Evolutionary conservation across 2,329 filamentous ascomycete genomes (phyloP), one percentile per base, ranked within the genome.

Genomic region (Epichloe glyceriae): DNA sequence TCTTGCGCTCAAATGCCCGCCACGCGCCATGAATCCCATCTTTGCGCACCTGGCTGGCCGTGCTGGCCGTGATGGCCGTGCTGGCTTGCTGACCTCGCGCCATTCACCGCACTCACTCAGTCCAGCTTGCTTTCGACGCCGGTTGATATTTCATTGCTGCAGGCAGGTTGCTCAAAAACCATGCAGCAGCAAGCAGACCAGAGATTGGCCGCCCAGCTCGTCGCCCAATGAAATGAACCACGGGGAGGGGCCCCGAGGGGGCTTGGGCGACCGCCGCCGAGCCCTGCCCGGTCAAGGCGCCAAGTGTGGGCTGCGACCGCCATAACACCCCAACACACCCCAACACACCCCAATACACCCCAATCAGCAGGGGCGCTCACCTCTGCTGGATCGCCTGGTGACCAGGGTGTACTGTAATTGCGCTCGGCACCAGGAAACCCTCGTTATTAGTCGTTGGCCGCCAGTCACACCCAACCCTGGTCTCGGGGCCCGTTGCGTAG

Each of bases 401-500:
- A 52, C 50, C 41, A 41, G 46, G 46, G 49, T 48, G 39, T 38
- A 47, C 44, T 48, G 45, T 38, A 51, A 51, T 48, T 48, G 46
- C 50, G 38, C 41, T 51, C 45, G 46, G 50, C 49, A 35, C 37
- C 38, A 50, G 42, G 49, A 46, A 50, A 50, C 35, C 41, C 42
- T 30, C 8, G 26, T 30, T 30, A 30, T 30, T 10, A 30, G 26
- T 40, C 33, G 34, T 46, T 34, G 49, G 49, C 35, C 42, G 37
- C 49, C 46, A 50, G 42, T 30, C 10, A 35, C 34, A 41, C 33
- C 41, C 41, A 35, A 22, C 34, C 49, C 49, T 44, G 45, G 26
- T 50, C 26, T 50, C 38, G 30, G 33, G 40, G 19, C 17, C 22
- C n/a, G 33, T n/a, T 39, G 19, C 33, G 17, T 20, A 40, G 33